Base-by-base conservation (phyloP, 441 rosid genomes). In the Syzygium malaccense region DNA sequence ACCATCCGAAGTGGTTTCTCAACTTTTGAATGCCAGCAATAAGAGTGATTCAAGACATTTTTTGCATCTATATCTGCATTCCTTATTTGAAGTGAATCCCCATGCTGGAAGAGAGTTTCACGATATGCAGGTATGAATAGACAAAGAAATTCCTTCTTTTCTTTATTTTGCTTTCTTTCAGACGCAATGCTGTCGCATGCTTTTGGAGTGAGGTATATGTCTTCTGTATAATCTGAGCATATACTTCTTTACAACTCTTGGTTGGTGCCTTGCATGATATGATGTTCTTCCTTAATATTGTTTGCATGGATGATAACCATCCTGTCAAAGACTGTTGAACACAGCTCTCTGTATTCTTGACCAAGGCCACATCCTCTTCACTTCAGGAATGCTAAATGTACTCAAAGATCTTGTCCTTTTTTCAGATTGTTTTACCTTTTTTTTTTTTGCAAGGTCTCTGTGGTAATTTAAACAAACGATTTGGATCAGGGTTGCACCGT, bases 101-200 rank as follows among this genome's bases (percentile, higher is more conserved):
- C 94, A 96, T 92, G 93, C 92, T 64, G 99, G 99, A 90, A 97
- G 90, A 92, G 99, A 97, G 90, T 97, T 93, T 93, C 99, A 97
- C 92, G 99, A 97, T 92, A 94, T 98, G 98, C 99, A 96, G 99
- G 99, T 96, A 93, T 49, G 87, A 88, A n/a, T 71, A 49, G 33
- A 58, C 78, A 78, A 33, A 25, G n/a, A 85, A 85, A 55, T 48
- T 64, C 30, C 19, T 49, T n/a, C 60, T 13, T 23, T 58, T 30
- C 19, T 56, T 60, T 48, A 78, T 28, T 18, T 85, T 20, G 64
- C 83, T 85, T 55, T 60, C 51, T 20, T 62, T 83, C 23, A 30
- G 23, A 17, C 3, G 25, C 75, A n/a, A 66, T 20, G 14, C 14
- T 66, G 13, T 66, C 6, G 11, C 84, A 75, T 41, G 84, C 80